These are phyloP conservation scores for Rubroboletus satanas DNA, from an alignment of 768 basidiomycete species.

Conservation along the genomic window DNA sequence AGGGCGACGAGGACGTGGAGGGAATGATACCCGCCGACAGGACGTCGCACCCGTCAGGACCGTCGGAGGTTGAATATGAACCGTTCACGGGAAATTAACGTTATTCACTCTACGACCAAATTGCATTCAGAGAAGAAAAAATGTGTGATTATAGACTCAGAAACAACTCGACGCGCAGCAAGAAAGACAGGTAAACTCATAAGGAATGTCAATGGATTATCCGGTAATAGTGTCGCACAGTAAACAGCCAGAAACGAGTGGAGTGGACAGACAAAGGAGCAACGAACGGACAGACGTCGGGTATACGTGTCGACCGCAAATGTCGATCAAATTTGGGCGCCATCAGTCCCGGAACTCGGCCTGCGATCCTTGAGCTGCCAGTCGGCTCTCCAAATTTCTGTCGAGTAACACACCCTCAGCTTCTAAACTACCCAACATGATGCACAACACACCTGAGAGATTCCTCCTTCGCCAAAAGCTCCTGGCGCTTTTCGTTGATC, in stretches of 20 bases:
- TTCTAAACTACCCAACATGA: not conserved
- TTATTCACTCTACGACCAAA: constrained; percentile 7
- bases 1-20: constrained; percentile 10
- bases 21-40: constrained; percentile 5
- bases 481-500: constrained; percentile 96
- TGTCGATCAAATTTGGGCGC: constrained; percentile 22
- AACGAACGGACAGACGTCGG: constrained; percentile 33
- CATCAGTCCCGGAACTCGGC: constrained; percentile 70
- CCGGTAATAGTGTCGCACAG: constrained; percentile 34
- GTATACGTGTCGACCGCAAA: constrained; percentile 32
- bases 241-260: constrained; percentile 32
- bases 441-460: constrained; percentile 64
- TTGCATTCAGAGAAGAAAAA: constrained; percentile 10
- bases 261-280: constrained; percentile 34
- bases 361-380: constrained; percentile 85
- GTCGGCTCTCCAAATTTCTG: constrained; percentile 86
- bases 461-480: constrained; percentile 94
- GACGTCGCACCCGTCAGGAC: constrained; percentile 13
- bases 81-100: not conserved
- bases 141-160: constrained; percentile 19
- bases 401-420: not conserved
- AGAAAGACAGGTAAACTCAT: constrained; percentile 30
- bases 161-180: constrained; percentile 21
- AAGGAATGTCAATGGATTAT: constrained; percentile 39
- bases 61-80: constrained; percentile 30